Evolutionary conservation across 1,284 basidiomycete genomes (phyloP), one percentile per base, ranked within the genome.

Genomic region (Rhodotorula sp.): DNA sequence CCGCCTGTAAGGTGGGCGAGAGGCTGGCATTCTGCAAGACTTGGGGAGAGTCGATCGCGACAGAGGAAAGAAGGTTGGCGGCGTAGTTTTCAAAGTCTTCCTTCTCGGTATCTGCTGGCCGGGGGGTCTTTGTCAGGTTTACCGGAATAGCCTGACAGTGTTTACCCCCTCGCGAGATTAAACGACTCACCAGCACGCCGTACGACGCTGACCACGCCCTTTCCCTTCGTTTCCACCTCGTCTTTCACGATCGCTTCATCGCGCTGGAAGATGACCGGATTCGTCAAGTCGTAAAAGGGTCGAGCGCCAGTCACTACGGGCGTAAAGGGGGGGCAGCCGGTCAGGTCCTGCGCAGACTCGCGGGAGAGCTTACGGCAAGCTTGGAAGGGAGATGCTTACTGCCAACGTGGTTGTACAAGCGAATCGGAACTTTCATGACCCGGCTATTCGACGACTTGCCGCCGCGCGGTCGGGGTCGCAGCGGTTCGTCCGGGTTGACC

Each of bases 381-480:
- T 26, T 14, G 4, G 4, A 24, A 14, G 42, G 15, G 5, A 26
- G 15, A 55, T 7, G 29, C 87, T 63, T 75, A 91, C 91, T 86
- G 59, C 85, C 82, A 66, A 94, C 89, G 74, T 93, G 84, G 75
- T 92, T 94, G 80, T 94, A 95, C 22, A 95, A 82, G 51, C 93
- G 84, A 66, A 96, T 88, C 0, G 93, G 93, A 0, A 95, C 88
- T 69, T 90, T 90, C 87, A 96, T 90, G 6, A 95, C 86, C 48
- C 89, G 83, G 76, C 91, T 93, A 57, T 71, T 85, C 83, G 79
- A 87, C 24, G 37, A 42, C 37, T 42, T n/a, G 14, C n/a, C n/a
- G 15, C 24, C 37, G 12, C n/a, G 37, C 22, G 24, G 18, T 83
- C 80, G 65, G 68, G 55, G 24, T 55, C 45, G 58, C 14, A 48